A percentile compares a stretch with the other conserved stretches of the same genome.
Evolutionary conservation across 2,329 filamentous ascomycete species (phyloP).

Genomic region (Alternaria angustiovoidea): DNA sequence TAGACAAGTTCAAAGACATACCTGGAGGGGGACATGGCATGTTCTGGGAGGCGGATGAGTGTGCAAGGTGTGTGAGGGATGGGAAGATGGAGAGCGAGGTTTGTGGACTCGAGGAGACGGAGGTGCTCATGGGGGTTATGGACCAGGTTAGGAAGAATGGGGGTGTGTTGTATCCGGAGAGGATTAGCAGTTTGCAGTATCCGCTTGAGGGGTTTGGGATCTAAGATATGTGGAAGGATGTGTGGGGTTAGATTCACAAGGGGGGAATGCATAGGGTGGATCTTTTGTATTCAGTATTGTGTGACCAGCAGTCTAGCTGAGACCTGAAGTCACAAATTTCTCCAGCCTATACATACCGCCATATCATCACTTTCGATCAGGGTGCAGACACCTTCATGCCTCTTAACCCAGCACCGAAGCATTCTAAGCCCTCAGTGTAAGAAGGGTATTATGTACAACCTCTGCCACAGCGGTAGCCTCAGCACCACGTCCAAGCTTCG

Average conservation of each 20-base stretch:
- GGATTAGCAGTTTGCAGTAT: slow-evolving; percentile 65
- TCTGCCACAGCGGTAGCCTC: neutral
- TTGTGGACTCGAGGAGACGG: slow-evolving; percentile 74
- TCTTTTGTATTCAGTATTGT: neutral
- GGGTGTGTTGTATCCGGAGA: slow-evolving; percentile 68
- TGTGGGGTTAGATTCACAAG: neutral
- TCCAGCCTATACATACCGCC: neutral
- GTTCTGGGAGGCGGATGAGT: slow-evolving; percentile 89
- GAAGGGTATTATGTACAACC: neutral
- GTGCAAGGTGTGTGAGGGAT: slow-evolving; percentile 75
- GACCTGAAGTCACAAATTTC: neutral
- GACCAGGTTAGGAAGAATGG: slow-evolving; percentile 72
- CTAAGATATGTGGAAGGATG: neutral
- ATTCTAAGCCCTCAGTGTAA: neutral
- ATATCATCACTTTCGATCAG: neutral
- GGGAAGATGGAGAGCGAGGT: slow-evolving; percentile 77
- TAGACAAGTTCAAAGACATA: slow-evolving; percentile 55
- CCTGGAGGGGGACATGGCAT: slow-evolving; percentile 75
- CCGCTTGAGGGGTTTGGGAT: slow-evolving; percentile 32
- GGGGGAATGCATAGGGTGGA: neutral
- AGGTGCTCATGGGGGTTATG: slow-evolving; percentile 85
- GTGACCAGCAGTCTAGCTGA: neutral
- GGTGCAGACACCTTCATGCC: neutral
- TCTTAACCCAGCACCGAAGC: no score
- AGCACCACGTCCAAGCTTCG: neutral